Evolutionary conservation across 2,329 filamentous ascomycete genomes (phyloP), one percentile per base, ranked within the genome.

Genomic region (Scedosporium boydii): DNA sequence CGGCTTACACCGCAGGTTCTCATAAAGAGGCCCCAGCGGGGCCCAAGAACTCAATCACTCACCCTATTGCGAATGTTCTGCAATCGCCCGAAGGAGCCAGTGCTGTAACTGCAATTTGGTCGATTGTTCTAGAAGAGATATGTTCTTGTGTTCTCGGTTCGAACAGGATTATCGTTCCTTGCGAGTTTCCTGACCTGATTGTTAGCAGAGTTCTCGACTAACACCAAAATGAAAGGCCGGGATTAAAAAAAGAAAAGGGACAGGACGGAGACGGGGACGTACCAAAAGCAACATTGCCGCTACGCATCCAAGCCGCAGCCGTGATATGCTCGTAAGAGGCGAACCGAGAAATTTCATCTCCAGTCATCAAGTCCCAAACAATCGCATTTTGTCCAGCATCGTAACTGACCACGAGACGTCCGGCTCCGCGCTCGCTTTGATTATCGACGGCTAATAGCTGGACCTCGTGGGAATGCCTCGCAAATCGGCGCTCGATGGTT

Each of bases 261-360:
- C 34, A 55, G n/a, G 21, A 46, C 29, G 14, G 29, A 56, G 62
- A 70, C 87, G 14, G 29, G 57, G 62, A 70, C 87, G 74, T 81
- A 97, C 93, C 95, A 79, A 98, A 98, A 44, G 91, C 93, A 67
- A 99, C 88, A 76, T 96, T 96, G 62, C 95, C 95, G 76, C 97
- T 97, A 55, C 88, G 85, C 93, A 99, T 97, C 91, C 95, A 99
- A 12, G 90, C 82, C 44, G 93, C 93, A 34, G 91, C 88, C 23
- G 87, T 87, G 66, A 98, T 82, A 67, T 90, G 85, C 70, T 96
- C 91, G 70, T 96, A 97, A 0, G 93, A 95, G 26, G 88, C 87
- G 77, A 98, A 98, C n/a, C 93, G 85, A 46, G 93, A 87, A 63
- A 97, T 83, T 74, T 97, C 92, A 64, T 92, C 87, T 58, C 95